Conservation (phyloP, 805 yeast species). For the Candida easanensis region DNA sequence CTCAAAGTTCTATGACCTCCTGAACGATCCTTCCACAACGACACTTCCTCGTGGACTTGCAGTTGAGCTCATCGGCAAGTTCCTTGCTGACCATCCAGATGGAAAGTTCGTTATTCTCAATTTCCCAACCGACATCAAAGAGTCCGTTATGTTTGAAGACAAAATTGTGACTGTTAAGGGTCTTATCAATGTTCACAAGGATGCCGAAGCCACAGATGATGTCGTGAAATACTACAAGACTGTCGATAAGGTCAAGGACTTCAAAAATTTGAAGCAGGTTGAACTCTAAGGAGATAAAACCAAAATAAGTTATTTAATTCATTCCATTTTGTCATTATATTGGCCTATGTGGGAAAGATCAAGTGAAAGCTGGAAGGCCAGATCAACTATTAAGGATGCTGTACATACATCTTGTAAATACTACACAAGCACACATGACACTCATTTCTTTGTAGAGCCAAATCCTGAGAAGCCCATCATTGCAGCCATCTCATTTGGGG, state of each 20-base stretch:
- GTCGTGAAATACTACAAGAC: slow-evolving; percentile 64
- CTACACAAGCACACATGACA: background rate
- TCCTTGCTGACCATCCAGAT: slow-evolving; percentile 26
- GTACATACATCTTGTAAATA: background rate
- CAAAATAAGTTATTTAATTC: too few species aligned
- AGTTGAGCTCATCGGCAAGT: slow-evolving; percentile 31
- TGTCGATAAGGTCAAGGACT: slow-evolving; percentile 49
- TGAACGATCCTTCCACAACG: slow-evolving; percentile 35
- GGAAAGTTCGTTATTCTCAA: slow-evolving; percentile 46
- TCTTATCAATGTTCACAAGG: slow-evolving; percentile 35
- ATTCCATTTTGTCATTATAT: too few species aligned
- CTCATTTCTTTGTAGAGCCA: slow-evolving; percentile 42
- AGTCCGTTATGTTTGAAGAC: slow-evolving; percentile 71
- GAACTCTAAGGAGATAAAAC: too few species aligned
- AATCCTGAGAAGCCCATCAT: slow-evolving; percentile 64
- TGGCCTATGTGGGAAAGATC: too few species aligned
- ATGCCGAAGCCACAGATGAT: slow-evolving; percentile 34
- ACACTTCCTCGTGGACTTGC: slow-evolving; percentile 35
- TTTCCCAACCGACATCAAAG: slow-evolving; percentile 61
- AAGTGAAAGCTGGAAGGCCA: too few species aligned
- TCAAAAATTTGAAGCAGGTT: slow-evolving; percentile 7
- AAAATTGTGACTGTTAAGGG: slow-evolving; percentile 52
- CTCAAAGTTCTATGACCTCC: slow-evolving; percentile 49
- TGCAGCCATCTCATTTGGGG: slow-evolving; percentile 27
- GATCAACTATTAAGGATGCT: background rate